Percentiles rank a stretch among this genome's conserved stretches.
phyloP scores from a whole-genome alignment of 352 stramenopile genomes.

The Pythium volutum region DNA sequence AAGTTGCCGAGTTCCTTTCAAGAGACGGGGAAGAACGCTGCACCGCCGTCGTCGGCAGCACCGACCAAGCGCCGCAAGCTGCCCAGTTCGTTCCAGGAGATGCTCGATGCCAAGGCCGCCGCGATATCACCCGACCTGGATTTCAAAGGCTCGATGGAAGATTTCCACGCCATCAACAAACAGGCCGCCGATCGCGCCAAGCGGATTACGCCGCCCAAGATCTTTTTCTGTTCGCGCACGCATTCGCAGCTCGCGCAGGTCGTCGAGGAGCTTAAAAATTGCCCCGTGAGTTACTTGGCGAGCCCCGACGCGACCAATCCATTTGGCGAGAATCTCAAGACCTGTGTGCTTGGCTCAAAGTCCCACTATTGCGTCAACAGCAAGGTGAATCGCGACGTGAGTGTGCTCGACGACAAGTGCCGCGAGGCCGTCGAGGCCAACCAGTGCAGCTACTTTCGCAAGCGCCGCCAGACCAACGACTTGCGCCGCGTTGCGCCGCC shows the following conservation, averaged over 20 bases:
- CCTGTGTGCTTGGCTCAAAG: constrained; percentile 80
- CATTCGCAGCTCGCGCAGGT: constrained; percentile 85
- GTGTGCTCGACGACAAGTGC: constrained; percentile 78
- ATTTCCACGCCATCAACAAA: constrained; percentile 25
- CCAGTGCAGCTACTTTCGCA: constrained; percentile 56
- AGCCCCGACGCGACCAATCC: constrained; percentile 36
- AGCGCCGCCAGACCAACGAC: constrained; percentile 50
- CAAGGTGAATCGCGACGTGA: constrained; percentile 58
- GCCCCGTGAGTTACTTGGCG: constrained; percentile 54
- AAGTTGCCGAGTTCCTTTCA: constrained; percentile 29
- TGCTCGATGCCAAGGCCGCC: neutral
- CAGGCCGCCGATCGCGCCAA: neutral
- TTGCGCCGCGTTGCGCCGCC: constrained; percentile 44
- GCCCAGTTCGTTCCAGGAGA: constrained; percentile 28
- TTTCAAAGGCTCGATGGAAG: constrained; percentile 12
- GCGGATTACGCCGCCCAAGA: constrained; percentile 51
- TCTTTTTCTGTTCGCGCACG: constrained; percentile 88
- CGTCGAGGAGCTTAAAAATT: constrained; percentile 77
- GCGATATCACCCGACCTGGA: neutral
- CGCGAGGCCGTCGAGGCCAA: constrained; percentile 46
- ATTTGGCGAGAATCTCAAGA: constrained; percentile 51
- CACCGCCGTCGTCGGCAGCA: too few relatives aligned
- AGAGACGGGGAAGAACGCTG: too few relatives aligned
- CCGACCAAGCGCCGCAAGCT: constrained; percentile 25
- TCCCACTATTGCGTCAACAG: constrained; percentile 77